phyloP scores from a whole-genome alignment of 805 yeast species.

The Lipomyces japonicus region DNA sequence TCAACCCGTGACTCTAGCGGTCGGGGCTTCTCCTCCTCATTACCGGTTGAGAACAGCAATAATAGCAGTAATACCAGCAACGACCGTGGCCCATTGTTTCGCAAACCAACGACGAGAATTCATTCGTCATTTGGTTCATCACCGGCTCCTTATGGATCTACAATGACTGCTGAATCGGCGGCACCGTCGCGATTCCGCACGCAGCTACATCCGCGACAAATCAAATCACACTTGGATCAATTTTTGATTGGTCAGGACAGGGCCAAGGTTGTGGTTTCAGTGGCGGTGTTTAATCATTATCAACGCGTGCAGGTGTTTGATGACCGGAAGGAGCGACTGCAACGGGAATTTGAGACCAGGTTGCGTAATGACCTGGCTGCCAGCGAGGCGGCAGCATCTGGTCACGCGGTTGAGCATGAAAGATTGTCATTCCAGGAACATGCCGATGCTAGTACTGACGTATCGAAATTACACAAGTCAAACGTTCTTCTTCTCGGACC shows the following conservation, averaged over 20 bases:
- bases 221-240: conserved; percentile 47
- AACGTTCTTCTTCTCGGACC: conserved; percentile 57
- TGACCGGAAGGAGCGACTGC: conserved; percentile 8
- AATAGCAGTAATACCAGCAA: not conserved
- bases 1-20: too few relatives aligned
- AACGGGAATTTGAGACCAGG: conserved; percentile 12
- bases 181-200: not conserved
- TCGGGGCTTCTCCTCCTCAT: too few relatives aligned
- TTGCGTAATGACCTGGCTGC: conserved; percentile 17
- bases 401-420: not conserved
- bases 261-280: conserved; percentile 56
- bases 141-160: not conserved
- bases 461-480: conserved; percentile 52
- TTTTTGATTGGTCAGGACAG: conserved; percentile 56
- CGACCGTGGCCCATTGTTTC: not conserved
- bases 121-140: not conserved
- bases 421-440: not conserved
- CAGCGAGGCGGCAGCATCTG: not conserved
- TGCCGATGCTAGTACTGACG: conserved; percentile 35
- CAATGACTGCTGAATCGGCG: not conserved
- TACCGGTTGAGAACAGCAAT: not conserved
- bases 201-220: conserved; percentile 29
- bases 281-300: conserved; percentile 59
- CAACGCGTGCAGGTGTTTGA: conserved; percentile 37
- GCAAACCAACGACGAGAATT: not conserved